Conservation (phyloP, 352 stramenopile genomes). For the Bremia lactucae region DNA sequence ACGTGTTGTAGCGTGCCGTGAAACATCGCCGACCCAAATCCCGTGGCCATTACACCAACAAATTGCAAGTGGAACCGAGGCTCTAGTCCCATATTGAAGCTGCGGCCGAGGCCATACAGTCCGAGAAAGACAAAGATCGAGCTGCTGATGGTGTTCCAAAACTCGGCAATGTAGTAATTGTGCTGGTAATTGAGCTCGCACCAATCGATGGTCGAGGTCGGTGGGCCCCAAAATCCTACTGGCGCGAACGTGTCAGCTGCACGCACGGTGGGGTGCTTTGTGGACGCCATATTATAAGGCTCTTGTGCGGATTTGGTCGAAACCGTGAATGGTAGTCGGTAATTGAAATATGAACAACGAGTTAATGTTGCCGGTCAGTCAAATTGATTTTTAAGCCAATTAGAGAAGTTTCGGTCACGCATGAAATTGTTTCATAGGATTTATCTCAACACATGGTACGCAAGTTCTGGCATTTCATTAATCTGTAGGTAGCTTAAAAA, state of each 20-base stretch:
- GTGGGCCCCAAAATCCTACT: conserved; percentile 49
- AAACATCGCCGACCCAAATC: conserved; percentile 73
- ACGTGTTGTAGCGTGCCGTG: conserved; percentile 72
- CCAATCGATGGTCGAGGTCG: conserved; percentile 76
- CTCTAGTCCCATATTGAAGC: conserved; percentile 52
- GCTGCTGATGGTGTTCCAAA: conserved; percentile 81
- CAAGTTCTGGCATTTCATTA: no score
- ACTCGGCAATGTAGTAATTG: conserved; percentile 72
- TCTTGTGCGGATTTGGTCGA: conserved; percentile 1
- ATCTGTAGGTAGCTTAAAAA: no score
- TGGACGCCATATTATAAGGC: conserved; percentile 2
- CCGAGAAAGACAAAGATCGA: conserved; percentile 63
- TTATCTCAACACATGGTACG: no score
- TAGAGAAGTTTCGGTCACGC: no score
- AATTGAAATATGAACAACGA: no score
- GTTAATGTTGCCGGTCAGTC: no score
- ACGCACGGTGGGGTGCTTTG: conserved; percentile 11
- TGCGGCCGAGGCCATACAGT: conserved; percentile 51
- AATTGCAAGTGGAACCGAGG: conserved; percentile 65
- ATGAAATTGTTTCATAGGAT: no score
- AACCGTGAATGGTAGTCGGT: conserved; percentile 8
- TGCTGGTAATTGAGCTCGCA: conserved; percentile 76
- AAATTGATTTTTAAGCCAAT: no score
- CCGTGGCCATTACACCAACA: conserved; percentile 62
- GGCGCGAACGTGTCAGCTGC: conserved; percentile 2